Evolutionary conservation across 1,284 basidiomycete species (phyloP), one percentile per base, ranked within the genome.

Genomic region (Schizophyllum amplum): DNA sequence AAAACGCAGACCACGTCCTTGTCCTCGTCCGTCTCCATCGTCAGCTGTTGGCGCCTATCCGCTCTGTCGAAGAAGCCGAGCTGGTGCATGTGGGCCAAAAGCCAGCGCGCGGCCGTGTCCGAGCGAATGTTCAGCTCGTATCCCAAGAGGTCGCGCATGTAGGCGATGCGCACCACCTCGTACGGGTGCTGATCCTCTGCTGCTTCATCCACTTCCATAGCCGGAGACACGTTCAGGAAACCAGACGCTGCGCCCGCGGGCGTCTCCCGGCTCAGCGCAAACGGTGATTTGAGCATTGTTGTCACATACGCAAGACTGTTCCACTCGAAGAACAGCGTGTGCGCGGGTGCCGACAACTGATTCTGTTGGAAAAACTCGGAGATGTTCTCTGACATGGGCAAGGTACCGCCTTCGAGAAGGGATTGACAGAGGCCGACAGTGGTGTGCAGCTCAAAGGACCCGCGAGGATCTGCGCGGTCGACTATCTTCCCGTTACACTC

Each of bases 251-350:
- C 63, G 11, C 42, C 60, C 63, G 33, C 61, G 59, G 22, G 65
- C 47, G 56, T 63, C n/a, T 42, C 59, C 57, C 56, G 68, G 56
- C 55, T 61, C 26, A 22, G 66, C 63, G 61, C 56, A 49, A 68
- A 69, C 24, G 81, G 77, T 5, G 78, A 71, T 68, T 84, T 86
- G 62, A 84, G 67, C 27, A 75, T 68, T 23, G 82, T 81, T 6
- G 79, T 68, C 15, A 87, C 71, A 64, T 81, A 90, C 21, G 79
- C 72, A 22, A 92, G 72, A 58, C 77, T 80, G 2, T 82, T 75
- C 78, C 83, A 86, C 58, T 85, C 80, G 70, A 84, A 91, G 66
- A 88, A 74, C 47, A 88, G 71, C 11, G 72, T 71, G 50, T 77
- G 71, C 20, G 75, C 71, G n/a, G 70, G 64, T 5, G 72, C 65